Base-by-base conservation (phyloP, 306 rosid genomes). In the Prunus padus region DNA sequence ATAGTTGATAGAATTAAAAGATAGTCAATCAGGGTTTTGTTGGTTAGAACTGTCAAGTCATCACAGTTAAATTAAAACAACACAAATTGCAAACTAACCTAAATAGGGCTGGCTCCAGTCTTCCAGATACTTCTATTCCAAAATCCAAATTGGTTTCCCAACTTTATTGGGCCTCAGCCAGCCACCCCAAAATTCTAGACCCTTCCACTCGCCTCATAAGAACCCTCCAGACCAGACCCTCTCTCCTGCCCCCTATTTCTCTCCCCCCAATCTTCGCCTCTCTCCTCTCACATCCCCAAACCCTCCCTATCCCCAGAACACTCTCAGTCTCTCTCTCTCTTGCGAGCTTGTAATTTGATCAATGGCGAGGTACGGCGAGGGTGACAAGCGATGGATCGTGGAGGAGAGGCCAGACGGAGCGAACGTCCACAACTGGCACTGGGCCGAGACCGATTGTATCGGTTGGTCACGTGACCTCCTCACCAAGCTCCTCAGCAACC, bases 361-460 rank as follows among this genome's bases (percentile, higher is more conserved):
- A 45, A 93, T 94, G 98, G 98, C 98, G 0, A 88, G 77, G 70
- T 87, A 77, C 84, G 99, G 99, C 68, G 99, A 95, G 73, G 99
- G 99, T 50, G 98, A 92, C 87, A 90, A 88, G 81, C 93, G 99
- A 0, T 95, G 99, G 99, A 95, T 95, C 90, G 99, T 95, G 8
- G 97, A 89, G 42, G 99, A 95, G 28, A 79, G 99, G 8, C 72
- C 97, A 4, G 99, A 95, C 79, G 99, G 99, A 8, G 86, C 99
- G 23, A 95, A 95, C 80, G 97, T 95, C 52, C 97, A 95, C 81
- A 95, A 95, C 86, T 95, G 99, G 99, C 99, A 95, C 86, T 95
- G 99, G 99, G 50, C 97, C 0, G 99, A 95, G 82, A 95, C 97
- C 8, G 86, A 95, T 54, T 95, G 99, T 74, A 85, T 95, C 11